Conservation (phyloP, 495 filamentous ascomycete genomes). For the Talaromyces thailandensis region DNA sequence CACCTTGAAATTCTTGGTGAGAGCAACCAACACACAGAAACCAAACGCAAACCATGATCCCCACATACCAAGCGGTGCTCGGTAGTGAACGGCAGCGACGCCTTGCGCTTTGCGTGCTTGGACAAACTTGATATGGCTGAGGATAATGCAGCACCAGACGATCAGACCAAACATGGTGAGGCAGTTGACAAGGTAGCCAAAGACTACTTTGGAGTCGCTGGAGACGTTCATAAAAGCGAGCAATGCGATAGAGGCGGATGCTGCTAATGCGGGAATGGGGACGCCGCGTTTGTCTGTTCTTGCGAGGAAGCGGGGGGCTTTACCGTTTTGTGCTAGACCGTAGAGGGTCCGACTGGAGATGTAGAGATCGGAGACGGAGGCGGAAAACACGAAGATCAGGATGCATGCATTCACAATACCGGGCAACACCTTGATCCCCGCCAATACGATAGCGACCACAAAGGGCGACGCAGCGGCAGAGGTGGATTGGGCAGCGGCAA, state of each 20-base stretch:
- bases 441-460: constrained; percentile 45
- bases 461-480: constrained; percentile 46
- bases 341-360: constrained; percentile 60
- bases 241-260: constrained; percentile 52
- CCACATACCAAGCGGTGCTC: constrained; percentile 58
- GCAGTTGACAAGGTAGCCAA: constrained; percentile 74
- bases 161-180: constrained; percentile 63
- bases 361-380: constrained; percentile 55
- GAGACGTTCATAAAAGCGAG: constrained; percentile 75
- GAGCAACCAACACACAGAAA: constrained; percentile 58
- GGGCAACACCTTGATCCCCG: constrained; percentile 41
- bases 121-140: constrained; percentile 71
- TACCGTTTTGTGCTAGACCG: constrained; percentile 65
- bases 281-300: constrained; percentile 68
- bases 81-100: constrained; percentile 60
- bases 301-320: constrained; percentile 64
- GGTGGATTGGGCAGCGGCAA: constrained; percentile 28
- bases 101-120: constrained; percentile 60
- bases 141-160: constrained; percentile 65
- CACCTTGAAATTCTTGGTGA: constrained; percentile 65
- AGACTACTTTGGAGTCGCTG: constrained; percentile 57
- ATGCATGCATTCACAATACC: constrained; percentile 55
- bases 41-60: constrained; percentile 57
- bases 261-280: constrained; percentile 57
- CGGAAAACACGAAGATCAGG: constrained; percentile 66